Conservation (phyloP, 306 rosid genomes). For the Lupinus albus region DNA sequence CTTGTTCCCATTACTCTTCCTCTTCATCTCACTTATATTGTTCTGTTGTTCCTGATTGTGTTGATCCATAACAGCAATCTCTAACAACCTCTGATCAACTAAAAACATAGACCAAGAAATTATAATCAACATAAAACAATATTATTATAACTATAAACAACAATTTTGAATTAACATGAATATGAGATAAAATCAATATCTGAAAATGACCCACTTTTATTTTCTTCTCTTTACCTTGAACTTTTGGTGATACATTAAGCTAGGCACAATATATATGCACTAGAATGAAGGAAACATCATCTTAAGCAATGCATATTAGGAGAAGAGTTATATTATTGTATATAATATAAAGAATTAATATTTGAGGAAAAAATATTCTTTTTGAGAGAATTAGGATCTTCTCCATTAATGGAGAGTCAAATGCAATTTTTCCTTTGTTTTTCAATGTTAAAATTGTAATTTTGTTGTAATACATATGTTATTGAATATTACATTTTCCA, state of each 20-base stretch:
- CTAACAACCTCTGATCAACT: background rate
- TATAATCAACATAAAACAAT: background rate
- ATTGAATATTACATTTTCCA: too few species aligned
- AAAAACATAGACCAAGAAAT: constrained; percentile 21
- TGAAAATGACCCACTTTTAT: too few species aligned
- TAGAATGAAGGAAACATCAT: background rate
- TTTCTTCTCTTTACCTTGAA: constrained; percentile 7
- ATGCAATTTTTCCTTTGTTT: too few species aligned
- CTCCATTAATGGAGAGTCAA: too few species aligned
- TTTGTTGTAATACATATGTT: too few species aligned
- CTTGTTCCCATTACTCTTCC: constrained; percentile 34
- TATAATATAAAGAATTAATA: constrained; percentile 15
- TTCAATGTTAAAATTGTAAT: too few species aligned
- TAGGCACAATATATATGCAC: background rate
- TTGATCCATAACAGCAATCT: constrained; percentile 44
- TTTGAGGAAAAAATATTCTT: constrained; percentile 47
- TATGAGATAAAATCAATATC: background rate
- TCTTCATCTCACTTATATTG: constrained; percentile 38
- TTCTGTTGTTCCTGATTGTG: constrained; percentile 29
- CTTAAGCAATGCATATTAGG: constrained; percentile 21
- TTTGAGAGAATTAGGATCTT: too few species aligned
- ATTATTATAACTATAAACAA: background rate
- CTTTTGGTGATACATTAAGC: constrained; percentile 5
- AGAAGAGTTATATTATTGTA: constrained; percentile 10
- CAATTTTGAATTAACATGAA: constrained; percentile 15